phyloP scores from a whole-genome alignment of 2,329 filamentous ascomycete species.

The Aureobasidium pullulans region DNA sequence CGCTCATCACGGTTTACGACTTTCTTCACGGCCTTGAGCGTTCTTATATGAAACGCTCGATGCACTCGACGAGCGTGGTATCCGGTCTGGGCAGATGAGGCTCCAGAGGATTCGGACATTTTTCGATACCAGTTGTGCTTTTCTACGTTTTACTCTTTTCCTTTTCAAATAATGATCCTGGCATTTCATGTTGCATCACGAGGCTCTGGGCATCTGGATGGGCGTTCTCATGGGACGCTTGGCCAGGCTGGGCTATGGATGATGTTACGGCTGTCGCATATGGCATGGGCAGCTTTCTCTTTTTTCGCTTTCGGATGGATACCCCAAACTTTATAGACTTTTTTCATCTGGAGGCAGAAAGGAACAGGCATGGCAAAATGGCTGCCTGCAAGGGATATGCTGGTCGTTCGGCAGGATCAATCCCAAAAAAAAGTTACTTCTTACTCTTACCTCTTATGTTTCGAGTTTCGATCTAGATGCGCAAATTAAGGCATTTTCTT shows the following conservation, averaged over 20 bases:
- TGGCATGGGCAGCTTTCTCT: constrained; percentile 11
- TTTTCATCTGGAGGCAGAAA: constrained; percentile 15
- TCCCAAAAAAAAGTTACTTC: constrained; percentile 14
- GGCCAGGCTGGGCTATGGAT: constrained; percentile 9
- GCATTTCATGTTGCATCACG: constrained; percentile 13
- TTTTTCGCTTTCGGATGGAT: constrained; percentile 15
- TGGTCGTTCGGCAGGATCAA: constrained; percentile 14
- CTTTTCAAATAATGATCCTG: constrained; percentile 14
- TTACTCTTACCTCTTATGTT: not conserved
- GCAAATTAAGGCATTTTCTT: not conserved
- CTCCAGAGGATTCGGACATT: constrained; percentile 15
- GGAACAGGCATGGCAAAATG: constrained; percentile 11
- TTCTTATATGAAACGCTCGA: constrained; percentile 7
- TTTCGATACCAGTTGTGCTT: constrained; percentile 14
- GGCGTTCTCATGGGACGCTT: constrained; percentile 14
- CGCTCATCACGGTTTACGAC: constrained; percentile 15
- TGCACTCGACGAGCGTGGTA: constrained; percentile 12
- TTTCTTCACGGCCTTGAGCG: constrained; percentile 13
- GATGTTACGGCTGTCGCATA: constrained; percentile 14
- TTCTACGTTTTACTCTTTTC: not conserved
- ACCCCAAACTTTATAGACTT: constrained; percentile 14
- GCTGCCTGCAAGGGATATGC: constrained; percentile 15
- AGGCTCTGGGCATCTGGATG: constrained; percentile 11
- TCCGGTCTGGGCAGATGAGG: constrained; percentile 11
- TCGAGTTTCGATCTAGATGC: not conserved